phyloP scores from a whole-genome alignment of 2,329 filamentous ascomycete genomes.

The Colletotrichum endophyticum region DNA sequence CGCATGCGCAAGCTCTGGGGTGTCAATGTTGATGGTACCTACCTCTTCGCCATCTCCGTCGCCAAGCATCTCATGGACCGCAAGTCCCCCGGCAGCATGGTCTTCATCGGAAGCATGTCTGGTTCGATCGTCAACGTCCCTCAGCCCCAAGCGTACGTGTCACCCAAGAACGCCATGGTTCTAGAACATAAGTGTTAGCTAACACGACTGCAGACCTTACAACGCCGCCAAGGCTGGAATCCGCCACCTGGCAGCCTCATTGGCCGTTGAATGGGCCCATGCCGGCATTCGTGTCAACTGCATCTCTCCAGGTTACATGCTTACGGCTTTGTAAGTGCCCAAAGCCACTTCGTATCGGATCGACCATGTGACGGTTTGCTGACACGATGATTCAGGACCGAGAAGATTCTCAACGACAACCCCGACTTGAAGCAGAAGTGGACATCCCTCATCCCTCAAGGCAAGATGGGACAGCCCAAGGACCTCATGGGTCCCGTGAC shows the following conservation, averaged over 20 bases:
- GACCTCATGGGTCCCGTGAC: constrained; percentile 94
- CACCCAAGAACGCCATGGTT: background rate
- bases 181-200: background rate
- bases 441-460: constrained; percentile 90
- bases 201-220: constrained; percentile 64
- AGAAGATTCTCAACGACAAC: constrained; percentile 94
- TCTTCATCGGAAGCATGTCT: constrained; percentile 96
- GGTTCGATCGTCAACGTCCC: constrained; percentile 94
- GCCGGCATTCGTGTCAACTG: constrained; percentile 92
- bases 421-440: constrained; percentile 88
- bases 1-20: constrained; percentile 92
- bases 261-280: constrained; percentile 93
- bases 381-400: constrained; percentile 62
- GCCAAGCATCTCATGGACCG: constrained; percentile 89
- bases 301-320: constrained; percentile 95
- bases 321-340: constrained; percentile 80
- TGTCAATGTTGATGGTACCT: constrained; percentile 92
- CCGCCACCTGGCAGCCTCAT: constrained; percentile 82
- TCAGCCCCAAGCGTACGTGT: constrained; percentile 78
- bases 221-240: constrained; percentile 94
- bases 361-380: background rate
- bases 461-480: constrained; percentile 90
- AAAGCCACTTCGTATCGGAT: background rate
- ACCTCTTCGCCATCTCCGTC: constrained; percentile 83
- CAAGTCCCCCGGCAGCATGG: constrained; percentile 80